Conservation (phyloP, 495 filamentous ascomycete genomes). For the Podospora anserina region DNA sequence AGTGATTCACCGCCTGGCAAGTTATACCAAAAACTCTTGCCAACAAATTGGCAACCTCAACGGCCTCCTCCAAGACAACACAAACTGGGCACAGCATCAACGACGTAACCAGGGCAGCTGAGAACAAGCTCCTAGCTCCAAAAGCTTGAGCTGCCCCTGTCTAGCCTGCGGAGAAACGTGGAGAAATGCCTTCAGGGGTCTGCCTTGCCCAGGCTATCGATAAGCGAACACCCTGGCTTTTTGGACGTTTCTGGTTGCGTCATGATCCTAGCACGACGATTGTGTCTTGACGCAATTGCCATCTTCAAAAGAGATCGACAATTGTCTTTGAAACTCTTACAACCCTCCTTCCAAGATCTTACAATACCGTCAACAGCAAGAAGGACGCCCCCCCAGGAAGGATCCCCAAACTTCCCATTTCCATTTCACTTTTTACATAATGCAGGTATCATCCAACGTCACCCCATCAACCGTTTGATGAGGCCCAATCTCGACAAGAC, state of each 20-base stretch:
- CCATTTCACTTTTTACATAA: not conserved
- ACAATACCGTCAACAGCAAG: not conserved
- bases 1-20: not conserved
- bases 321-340: not conserved
- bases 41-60: not conserved
- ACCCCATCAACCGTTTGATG: not conserved
- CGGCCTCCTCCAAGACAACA: not conserved
- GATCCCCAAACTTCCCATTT: not conserved
- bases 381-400: not conserved
- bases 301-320: not conserved
- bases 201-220: not conserved
- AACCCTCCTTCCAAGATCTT: not conserved
- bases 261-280: not conserved
- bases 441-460: not conserved
- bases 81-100: not conserved
- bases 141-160: not conserved
- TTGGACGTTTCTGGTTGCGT: not conserved
- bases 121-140: constrained; percentile 7
- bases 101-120: constrained; percentile 8
- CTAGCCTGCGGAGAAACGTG: not conserved
- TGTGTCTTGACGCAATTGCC: not conserved
- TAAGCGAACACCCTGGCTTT: not conserved
- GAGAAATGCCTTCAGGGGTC: not conserved
- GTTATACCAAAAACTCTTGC: not conserved
- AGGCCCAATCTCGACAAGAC: not conserved